Conservation (phyloP, 2,329 filamentous ascomycete species). For the Talaromyces amestolkiae region DNA sequence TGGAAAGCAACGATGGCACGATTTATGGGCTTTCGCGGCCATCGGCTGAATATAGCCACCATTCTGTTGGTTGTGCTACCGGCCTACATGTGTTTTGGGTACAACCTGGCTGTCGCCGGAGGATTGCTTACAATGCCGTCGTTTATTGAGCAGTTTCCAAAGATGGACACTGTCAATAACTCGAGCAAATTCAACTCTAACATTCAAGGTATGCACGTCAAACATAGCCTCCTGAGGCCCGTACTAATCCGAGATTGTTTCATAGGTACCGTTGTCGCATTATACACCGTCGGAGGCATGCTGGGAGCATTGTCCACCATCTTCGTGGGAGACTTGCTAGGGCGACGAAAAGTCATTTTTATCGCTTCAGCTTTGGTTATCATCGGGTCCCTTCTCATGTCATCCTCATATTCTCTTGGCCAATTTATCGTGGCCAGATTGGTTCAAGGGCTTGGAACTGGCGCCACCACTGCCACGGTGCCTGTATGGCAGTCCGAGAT, state of each 20-base stretch:
- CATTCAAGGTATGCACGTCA: constrained; percentile 36
- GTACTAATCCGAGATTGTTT: neutral
- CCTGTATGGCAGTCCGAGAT: constrained; percentile 47
- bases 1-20: constrained; percentile 17
- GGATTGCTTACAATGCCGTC: constrained; percentile 61
- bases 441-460: constrained; percentile 44
- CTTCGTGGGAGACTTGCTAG: constrained; percentile 46
- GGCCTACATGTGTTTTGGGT: constrained; percentile 48
- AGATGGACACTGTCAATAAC: constrained; percentile 49
- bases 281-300: constrained; percentile 47
- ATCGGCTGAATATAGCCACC: constrained; percentile 24
- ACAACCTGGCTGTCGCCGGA: constrained; percentile 53
- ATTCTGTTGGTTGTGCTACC: constrained; percentile 30
- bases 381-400: constrained; percentile 47
- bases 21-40: constrained; percentile 28
- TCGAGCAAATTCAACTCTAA: constrained; percentile 45
- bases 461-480: constrained; percentile 47
- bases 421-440: constrained; percentile 49
- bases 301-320: constrained; percentile 47
- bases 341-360: constrained; percentile 45
- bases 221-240: neutral
- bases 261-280: constrained; percentile 40
- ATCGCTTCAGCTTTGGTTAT: constrained; percentile 39
- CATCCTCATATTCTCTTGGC: constrained; percentile 42
- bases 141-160: constrained; percentile 54